These are phyloP conservation scores for Salmacisia buchloeana DNA, from an alignment of 1,284 basidiomycete genomes.

Conservation along the genomic window DNA sequence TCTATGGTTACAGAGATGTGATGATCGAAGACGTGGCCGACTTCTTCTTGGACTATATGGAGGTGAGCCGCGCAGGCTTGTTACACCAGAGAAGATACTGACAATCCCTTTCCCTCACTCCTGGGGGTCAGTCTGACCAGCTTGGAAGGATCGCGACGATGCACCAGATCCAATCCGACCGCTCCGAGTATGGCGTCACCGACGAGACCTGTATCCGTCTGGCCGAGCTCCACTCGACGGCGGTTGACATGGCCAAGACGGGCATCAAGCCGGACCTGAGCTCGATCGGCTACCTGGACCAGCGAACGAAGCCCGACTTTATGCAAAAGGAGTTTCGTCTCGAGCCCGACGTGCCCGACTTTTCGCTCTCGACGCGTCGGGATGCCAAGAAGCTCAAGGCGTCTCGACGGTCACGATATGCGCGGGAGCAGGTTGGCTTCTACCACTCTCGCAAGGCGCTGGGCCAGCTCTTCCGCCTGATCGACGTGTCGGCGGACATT, in stretches of 20 bases:
- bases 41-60: conserved; percentile 62
- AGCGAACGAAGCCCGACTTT: neutral
- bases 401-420: neutral
- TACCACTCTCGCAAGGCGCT: neutral
- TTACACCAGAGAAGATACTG: neutral
- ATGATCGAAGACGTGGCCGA: conserved; percentile 64
- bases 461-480: conserved; percentile 6
- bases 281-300: neutral
- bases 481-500: conserved; percentile 6
- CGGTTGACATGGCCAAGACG: conserved; percentile 52
- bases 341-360: neutral
- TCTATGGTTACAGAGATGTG: neutral
- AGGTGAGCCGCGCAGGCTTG: neutral
- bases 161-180: conserved; percentile 68
- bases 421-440: neutral
- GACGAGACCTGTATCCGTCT: conserved; percentile 62
- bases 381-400: neutral
- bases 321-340: conserved; percentile 8
- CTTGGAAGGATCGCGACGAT: conserved; percentile 57
- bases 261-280: conserved; percentile 12
- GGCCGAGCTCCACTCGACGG: conserved; percentile 63
- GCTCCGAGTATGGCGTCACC: conserved; percentile 57
- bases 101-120: conserved; percentile 27
- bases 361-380: neutral
- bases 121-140: conserved; percentile 61